A percentile compares a stretch with the other conserved stretches of the same genome.
These are phyloP conservation scores for Inga oerstediana DNA, from an alignment of 306 rosid species.

Conservation along the genomic window DNA sequence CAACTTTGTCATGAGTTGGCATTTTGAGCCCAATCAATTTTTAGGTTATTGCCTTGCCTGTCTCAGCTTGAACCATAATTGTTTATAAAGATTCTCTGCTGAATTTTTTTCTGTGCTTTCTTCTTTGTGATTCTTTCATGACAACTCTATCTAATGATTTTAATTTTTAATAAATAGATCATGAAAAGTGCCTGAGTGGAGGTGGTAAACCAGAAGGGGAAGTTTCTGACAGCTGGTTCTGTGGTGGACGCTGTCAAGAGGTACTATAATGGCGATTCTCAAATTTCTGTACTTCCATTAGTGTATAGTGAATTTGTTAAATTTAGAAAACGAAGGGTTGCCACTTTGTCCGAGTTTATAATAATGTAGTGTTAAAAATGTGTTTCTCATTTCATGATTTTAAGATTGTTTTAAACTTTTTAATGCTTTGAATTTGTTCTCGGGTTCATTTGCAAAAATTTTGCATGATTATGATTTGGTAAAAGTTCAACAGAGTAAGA, in stretches of 20 bases:
- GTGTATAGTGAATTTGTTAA: slow-evolving; percentile 27
- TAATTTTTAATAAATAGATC: slow-evolving; percentile 65
- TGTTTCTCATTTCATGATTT: slow-evolving; percentile 22
- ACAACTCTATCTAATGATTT: slow-evolving; percentile 36
- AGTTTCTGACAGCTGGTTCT: slow-evolving; percentile 67
- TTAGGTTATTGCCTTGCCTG: not conserved
- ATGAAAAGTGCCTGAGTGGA: slow-evolving; percentile 62
- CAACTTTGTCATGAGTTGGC: slow-evolving; percentile 19
- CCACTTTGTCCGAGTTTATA: slow-evolving; percentile 31
- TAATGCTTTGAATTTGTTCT: slow-evolving; percentile 13
- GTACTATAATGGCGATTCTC: slow-evolving; percentile 43
- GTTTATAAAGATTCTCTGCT: slow-evolving; percentile 10
- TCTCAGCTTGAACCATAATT: not conserved
- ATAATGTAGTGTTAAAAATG: slow-evolving; percentile 5
- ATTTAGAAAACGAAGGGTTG: slow-evolving; percentile 22
- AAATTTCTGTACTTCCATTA: slow-evolving; percentile 27
- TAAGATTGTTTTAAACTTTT: not conserved
- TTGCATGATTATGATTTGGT: slow-evolving; percentile 3
- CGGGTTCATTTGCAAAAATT: slow-evolving; percentile 24
- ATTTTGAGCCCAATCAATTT: not conserved
- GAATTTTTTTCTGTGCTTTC: slow-evolving; percentile 10
- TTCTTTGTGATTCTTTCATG: slow-evolving; percentile 32
- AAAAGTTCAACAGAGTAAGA: not conserved
- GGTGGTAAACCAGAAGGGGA: slow-evolving; percentile 48
- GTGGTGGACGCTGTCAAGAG: slow-evolving; percentile 80